These are phyloP conservation scores for Dioscorea alata DNA, from an alignment of 106 monocot species.

Conservation along the genomic window DNA sequence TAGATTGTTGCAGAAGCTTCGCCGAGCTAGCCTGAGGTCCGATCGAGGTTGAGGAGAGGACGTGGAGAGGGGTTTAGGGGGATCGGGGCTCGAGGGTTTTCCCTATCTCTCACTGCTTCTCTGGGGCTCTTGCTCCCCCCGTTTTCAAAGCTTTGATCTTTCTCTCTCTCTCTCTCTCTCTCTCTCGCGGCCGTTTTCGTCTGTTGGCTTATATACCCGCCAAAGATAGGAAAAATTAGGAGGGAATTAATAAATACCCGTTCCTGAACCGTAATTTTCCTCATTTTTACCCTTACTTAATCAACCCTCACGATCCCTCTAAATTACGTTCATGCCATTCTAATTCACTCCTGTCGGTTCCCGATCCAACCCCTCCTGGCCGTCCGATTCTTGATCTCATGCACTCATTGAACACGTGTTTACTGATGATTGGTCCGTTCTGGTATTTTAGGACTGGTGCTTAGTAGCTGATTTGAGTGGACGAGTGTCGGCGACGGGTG, in stretches of 20 bases:
- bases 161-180: conserved; percentile 1
- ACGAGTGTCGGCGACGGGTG: not conserved
- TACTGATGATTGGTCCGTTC: not conserved
- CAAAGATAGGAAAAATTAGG: conserved; percentile 11
- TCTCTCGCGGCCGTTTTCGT: conserved; percentile 6
- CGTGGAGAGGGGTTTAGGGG: not conserved
- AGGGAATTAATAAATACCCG: not conserved
- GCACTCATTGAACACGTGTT: not conserved
- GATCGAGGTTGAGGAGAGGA: not conserved
- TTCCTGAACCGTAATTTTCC: not conserved
- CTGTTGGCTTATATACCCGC: conserved; percentile 38
- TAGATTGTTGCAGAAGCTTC: conserved; percentile 1
- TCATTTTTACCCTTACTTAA: not conserved
- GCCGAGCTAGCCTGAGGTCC: not conserved
- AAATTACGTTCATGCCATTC: not conserved
- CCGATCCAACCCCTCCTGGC: not conserved
- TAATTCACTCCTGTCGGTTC: no score
- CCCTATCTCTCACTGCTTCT: conserved; percentile 1
- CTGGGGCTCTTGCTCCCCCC: not conserved
- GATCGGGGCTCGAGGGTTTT: not conserved
- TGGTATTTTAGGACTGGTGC: not conserved
- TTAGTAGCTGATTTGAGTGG: not conserved
- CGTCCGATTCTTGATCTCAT: not conserved
- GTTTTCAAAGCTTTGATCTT: conserved; percentile 12
- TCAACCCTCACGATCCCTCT: not conserved